These are phyloP conservation scores for Lyophyllum atratum DNA, from an alignment of 768 basidiomycete genomes.

Conservation along the genomic window DNA sequence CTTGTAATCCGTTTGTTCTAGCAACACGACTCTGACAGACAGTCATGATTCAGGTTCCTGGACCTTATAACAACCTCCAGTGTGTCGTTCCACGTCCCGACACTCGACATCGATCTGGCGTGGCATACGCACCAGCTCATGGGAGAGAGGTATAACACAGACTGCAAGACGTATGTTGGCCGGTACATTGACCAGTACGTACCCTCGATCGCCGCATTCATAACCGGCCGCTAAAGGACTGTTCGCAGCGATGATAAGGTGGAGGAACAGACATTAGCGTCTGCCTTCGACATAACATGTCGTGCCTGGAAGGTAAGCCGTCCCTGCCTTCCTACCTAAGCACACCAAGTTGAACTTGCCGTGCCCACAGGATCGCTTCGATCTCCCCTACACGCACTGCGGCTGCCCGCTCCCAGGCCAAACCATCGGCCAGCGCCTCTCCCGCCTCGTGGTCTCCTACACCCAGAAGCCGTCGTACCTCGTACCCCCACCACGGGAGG, in stretches of 20 bases:
- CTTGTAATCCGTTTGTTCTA: neutral
- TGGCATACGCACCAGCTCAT: constrained; percentile 79
- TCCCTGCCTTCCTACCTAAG: no score
- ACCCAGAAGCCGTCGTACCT: constrained; percentile 28
- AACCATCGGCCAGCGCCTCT: constrained; percentile 39
- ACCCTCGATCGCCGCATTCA: no score
- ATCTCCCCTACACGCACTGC: constrained; percentile 53
- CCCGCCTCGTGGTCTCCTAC: constrained; percentile 26
- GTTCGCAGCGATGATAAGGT: constrained; percentile 43
- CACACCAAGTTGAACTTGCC: neutral
- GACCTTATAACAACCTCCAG: constrained; percentile 52
- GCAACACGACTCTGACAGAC: neutral
- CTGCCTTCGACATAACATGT: constrained; percentile 46
- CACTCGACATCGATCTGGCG: constrained; percentile 70
- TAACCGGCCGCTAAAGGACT: no score
- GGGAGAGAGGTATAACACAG: constrained; percentile 42
- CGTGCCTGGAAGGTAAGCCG: constrained; percentile 21
- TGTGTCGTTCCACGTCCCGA: constrained; percentile 52
- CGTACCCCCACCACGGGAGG: constrained; percentile 26
- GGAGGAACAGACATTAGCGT: constrained; percentile 44
- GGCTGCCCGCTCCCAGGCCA: constrained; percentile 52
- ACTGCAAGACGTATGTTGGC: constrained; percentile 44
- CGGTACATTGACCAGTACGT: constrained; percentile 59
- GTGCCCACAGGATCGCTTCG: constrained; percentile 52
- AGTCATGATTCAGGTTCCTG: constrained; percentile 42